Evolutionary conservation across 73 alveolate species (phyloP).

Genomic region (Blepharisma stoltei): DNA sequence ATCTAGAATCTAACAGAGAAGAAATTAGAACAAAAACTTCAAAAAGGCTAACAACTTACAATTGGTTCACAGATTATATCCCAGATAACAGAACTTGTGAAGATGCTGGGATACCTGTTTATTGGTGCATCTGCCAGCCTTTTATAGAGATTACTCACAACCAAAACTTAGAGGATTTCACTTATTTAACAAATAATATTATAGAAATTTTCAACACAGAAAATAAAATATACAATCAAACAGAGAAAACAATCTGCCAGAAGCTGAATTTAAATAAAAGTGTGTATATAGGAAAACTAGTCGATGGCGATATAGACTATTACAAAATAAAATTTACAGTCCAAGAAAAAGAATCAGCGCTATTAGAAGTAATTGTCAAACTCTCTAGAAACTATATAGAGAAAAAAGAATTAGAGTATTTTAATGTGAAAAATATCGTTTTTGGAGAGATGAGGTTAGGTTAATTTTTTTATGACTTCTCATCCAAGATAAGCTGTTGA

Average conservation of each 20-base stretch:
- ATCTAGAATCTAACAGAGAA: too few relatives aligned
- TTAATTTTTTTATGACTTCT: too few relatives aligned
- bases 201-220: neutral
- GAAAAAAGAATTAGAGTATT: neutral
- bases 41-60: too few relatives aligned
- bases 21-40: too few relatives aligned
- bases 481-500: too few relatives aligned
- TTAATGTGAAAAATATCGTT: neutral
- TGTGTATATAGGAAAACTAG: neutral
- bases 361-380: conserved; percentile 2
- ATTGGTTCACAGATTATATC: neutral
- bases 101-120: conserved; percentile 26
- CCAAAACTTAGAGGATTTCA: neutral
- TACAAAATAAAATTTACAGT: neutral
- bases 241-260: conserved; percentile 20
- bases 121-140: neutral
- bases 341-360: neutral
- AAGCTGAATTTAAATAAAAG: neutral
- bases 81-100: conserved; percentile 30
- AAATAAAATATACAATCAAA: too few relatives aligned
- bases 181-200: neutral
- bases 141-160: neutral
- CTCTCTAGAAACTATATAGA: neutral
- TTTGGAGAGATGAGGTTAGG: too few relatives aligned
- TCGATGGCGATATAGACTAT: neutral